These are phyloP conservation scores for Narthecium ossifragum DNA, from an alignment of 106 monocot species.

Conservation along the genomic window DNA sequence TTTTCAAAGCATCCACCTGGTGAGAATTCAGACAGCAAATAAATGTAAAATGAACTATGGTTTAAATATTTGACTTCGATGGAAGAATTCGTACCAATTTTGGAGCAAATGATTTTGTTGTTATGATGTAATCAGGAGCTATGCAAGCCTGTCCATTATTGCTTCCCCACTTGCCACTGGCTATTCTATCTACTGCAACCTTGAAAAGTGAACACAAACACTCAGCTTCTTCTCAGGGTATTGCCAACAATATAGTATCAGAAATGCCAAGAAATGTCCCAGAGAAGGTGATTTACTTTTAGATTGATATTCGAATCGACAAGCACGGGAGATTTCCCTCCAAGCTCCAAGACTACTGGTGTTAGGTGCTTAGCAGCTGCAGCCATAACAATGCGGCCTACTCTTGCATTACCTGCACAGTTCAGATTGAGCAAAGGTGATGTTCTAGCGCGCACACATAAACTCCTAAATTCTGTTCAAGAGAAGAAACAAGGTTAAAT, in stretches of 20 bases:
- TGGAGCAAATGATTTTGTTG: conserved; percentile 5
- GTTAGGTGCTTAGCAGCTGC: not conserved
- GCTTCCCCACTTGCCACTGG: conserved; percentile 6
- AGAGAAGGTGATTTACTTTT: not conserved
- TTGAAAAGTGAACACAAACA: not conserved
- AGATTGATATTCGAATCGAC: not conserved
- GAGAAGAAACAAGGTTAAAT: too few species aligned
- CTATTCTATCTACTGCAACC: conserved; percentile 2
- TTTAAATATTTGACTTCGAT: not conserved
- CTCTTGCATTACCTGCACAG: not conserved
- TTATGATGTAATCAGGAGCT: conserved; percentile 10
- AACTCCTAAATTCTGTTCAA: too few species aligned
- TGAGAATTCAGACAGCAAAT: too few species aligned
- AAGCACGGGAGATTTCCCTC: not conserved
- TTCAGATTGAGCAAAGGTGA: too few species aligned
- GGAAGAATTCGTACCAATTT: not conserved
- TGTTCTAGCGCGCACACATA: too few species aligned
- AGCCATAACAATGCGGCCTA: not conserved
- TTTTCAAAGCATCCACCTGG: conserved; percentile 4
- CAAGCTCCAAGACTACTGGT: not conserved
- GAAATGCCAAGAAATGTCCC: too few species aligned
- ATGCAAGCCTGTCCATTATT: conserved; percentile 12
- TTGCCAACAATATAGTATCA: too few species aligned
- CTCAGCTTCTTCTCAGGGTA: too few species aligned
- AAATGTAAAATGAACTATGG: too few species aligned